Percentiles rank a stretch among this genome's conserved stretches.
phyloP scores from a whole-genome alignment of 805 yeast species.

The Ogataea nonfermentans region DNA sequence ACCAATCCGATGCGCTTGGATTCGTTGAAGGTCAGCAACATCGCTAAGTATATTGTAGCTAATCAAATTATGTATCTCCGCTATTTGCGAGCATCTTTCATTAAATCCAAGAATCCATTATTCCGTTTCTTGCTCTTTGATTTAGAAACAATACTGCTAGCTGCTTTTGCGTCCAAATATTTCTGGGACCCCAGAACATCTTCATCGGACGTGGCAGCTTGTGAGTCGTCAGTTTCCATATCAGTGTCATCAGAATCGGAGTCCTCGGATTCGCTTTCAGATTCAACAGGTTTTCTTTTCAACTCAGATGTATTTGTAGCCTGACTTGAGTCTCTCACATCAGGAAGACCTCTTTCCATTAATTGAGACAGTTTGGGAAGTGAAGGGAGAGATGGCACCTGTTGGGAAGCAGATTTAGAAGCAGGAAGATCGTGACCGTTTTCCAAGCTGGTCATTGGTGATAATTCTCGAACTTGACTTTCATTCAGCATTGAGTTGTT shows the following conservation, averaged over 20 bases:
- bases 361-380: conserved; percentile 55
- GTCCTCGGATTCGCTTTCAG: conserved; percentile 17
- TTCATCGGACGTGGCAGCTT: conserved; percentile 22
- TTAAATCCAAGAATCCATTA: conserved; percentile 47
- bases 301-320: background rate
- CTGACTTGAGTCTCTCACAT: conserved; percentile 46
- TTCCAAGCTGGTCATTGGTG: background rate
- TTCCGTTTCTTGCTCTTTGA: conserved; percentile 36
- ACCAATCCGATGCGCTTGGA: conserved; percentile 69
- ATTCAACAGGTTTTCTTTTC: background rate
- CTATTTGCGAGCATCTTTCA: conserved; percentile 43
- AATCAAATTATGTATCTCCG: background rate
- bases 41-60: conserved; percentile 8
- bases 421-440: conserved; percentile 2
- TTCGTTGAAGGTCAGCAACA: conserved; percentile 71
- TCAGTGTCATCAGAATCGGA: conserved; percentile 29
- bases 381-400: conserved; percentile 3
- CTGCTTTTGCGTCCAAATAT: conserved; percentile 45
- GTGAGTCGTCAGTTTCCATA: conserved; percentile 24
- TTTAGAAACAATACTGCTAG: conserved; percentile 40
- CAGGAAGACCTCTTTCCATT: conserved; percentile 66
- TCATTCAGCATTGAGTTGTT: conserved; percentile 10
- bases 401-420: conserved; percentile 4
- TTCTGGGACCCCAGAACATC: conserved; percentile 20
- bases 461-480: background rate